Evolutionary conservation across 352 stramenopile species (phyloP).

Genomic region (Globisporangium irregulare): DNA sequence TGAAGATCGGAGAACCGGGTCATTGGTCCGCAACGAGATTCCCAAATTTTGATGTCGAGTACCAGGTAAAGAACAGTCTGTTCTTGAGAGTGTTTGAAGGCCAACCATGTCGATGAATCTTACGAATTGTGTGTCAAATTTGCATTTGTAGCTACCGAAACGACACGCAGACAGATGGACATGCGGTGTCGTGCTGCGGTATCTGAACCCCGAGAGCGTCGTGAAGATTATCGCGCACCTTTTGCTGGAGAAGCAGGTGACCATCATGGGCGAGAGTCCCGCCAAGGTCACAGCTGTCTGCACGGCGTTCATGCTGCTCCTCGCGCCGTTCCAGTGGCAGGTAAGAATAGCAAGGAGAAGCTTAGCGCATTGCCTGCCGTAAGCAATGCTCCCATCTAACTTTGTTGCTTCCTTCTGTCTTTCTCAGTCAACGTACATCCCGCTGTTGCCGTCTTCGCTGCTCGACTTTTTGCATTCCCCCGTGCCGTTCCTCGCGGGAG

Average conservation of each 20-base stretch:
- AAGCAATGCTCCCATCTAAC: background rate
- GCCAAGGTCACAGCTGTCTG: slow-evolving; percentile 67
- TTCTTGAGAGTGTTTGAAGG: background rate
- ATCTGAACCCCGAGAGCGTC: slow-evolving; percentile 52
- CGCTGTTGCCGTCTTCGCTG: slow-evolving; percentile 59
- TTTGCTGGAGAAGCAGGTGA: slow-evolving; percentile 79
- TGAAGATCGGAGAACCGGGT: slow-evolving; percentile 68
- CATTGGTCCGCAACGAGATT: slow-evolving; percentile 61
- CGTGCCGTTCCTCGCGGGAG: slow-evolving; percentile 71
- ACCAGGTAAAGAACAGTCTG: slow-evolving; percentile 39
- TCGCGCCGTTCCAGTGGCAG: slow-evolving; percentile 84
- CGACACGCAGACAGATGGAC: slow-evolving; percentile 71
- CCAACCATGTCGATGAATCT: background rate
- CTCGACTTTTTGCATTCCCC: slow-evolving; percentile 84
- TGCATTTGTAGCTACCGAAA: slow-evolving; percentile 45
- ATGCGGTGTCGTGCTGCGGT: slow-evolving; percentile 60
- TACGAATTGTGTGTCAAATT: background rate
- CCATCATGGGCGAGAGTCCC: slow-evolving; percentile 69
- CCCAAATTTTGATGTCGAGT: slow-evolving; percentile 61
- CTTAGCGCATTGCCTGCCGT: background rate
- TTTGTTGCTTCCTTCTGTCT: background rate
- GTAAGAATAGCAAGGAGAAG: slow-evolving; percentile 14
- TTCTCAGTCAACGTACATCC: slow-evolving; percentile 80
- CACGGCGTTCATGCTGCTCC: slow-evolving; percentile 61
- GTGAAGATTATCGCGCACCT: slow-evolving; percentile 69